phyloP scores from a whole-genome alignment of 1,284 basidiomycete genomes.

The Papiliotrema terrestris region DNA sequence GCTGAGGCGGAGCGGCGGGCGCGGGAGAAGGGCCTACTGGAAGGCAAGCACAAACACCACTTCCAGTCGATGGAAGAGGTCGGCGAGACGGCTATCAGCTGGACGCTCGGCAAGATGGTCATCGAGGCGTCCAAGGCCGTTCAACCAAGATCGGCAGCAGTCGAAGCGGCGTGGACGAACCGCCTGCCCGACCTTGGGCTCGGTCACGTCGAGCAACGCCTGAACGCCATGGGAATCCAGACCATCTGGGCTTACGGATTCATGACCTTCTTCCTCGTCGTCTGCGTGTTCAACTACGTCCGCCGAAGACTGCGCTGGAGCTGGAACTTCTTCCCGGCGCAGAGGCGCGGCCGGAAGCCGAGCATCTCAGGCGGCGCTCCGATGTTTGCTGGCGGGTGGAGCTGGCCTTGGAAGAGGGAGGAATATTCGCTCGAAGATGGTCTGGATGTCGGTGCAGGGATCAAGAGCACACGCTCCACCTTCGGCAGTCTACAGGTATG shows the following conservation, averaged over 20 bases:
- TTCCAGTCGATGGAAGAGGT: conserved; percentile 91
- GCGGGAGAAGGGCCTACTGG: conserved; percentile 66
- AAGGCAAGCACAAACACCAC: conserved; percentile 48
- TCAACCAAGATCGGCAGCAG: conserved; percentile 18
- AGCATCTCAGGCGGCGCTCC: conserved; percentile 13
- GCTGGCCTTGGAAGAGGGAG: conserved; percentile 7
- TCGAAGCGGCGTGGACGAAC: conserved; percentile 19
- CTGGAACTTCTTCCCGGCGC: conserved; percentile 3
- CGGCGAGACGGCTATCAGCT: conserved; percentile 87
- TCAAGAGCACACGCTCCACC: conserved; percentile 4
- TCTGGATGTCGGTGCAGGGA: conserved; percentile 1
- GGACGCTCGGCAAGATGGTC: conserved; percentile 98
- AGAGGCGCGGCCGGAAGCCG: conserved; percentile 19
- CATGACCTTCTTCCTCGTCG: conserved; percentile 23
- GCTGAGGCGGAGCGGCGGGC: conserved; percentile 70
- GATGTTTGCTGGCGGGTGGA: neutral
- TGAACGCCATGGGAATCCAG: conserved; percentile 31
- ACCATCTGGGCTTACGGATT: conserved; percentile 37
- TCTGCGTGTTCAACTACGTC: conserved; percentile 18
- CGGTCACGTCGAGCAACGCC: conserved; percentile 15
- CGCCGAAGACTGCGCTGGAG: conserved; percentile 11
- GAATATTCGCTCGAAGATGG: conserved; percentile 20
- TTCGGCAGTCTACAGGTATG: conserved; percentile 21
- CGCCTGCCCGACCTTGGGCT: conserved; percentile 12
- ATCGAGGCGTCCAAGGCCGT: conserved; percentile 81